These are phyloP conservation scores for Excoecaria agallocha DNA, from an alignment of 345 rosid genomes.

Conservation along the genomic window DNA sequence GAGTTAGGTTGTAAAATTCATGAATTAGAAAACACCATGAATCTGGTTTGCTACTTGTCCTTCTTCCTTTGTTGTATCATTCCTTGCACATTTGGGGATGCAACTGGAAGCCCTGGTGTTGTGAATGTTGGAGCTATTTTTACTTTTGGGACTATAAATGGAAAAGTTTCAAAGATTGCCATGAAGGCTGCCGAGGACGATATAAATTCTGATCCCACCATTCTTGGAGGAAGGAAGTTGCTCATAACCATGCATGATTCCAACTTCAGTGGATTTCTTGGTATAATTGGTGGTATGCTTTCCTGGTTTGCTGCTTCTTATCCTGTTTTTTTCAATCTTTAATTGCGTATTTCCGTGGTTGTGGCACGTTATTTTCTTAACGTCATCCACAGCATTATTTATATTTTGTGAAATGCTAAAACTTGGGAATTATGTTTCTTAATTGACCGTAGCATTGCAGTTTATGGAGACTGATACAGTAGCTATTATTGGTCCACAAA, in stretches of 20 bases:
- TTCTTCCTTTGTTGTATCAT: conserved; percentile 35
- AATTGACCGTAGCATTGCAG: conserved; percentile 45
- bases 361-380: not conserved
- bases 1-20: conserved; percentile 32
- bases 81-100: conserved; percentile 39
- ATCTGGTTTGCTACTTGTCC: conserved; percentile 40
- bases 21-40: conserved; percentile 37
- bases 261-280: conserved; percentile 60
- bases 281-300: conserved; percentile 33
- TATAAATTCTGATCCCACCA: conserved; percentile 59
- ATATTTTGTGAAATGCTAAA: not conserved
- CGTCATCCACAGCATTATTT: not conserved
- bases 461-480: conserved; percentile 89
- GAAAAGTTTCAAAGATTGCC: conserved; percentile 56
- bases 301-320: not conserved
- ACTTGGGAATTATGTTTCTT: not conserved
- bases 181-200: conserved; percentile 71
- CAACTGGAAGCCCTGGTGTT: conserved; percentile 28
- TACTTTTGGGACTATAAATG: conserved; percentile 44
- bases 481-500: conserved; percentile 89
- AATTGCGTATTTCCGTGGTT: not conserved
- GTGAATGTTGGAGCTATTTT: conserved; percentile 71
- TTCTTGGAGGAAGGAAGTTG: conserved; percentile 63
- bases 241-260: conserved; percentile 48
- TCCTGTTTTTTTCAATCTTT: not conserved